Evolutionary conservation across 2,329 filamentous ascomycete genomes (phyloP).

Genomic region (Helminthosporium solani): DNA sequence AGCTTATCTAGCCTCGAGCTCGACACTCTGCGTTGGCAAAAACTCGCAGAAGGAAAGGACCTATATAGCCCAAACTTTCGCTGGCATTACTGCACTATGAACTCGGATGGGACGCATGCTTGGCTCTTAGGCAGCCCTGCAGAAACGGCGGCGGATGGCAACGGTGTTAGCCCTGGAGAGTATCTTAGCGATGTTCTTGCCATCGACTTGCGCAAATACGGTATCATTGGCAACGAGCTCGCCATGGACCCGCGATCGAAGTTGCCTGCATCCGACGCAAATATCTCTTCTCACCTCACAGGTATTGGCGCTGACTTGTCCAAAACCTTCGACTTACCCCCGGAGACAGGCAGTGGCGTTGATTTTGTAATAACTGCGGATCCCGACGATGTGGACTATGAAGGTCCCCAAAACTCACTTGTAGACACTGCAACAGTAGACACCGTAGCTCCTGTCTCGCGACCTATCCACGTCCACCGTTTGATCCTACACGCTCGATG

Average conservation of each 20-base stretch:
- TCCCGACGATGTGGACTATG: conserved; percentile 69
- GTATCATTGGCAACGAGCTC: conserved; percentile 79
- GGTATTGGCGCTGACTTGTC: conserved; percentile 84
- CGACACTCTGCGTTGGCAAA: conserved; percentile 87
- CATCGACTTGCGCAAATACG: conserved; percentile 88
- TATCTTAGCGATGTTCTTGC: conserved; percentile 93
- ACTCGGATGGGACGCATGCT: conserved; percentile 90
- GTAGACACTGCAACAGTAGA: conserved; percentile 31
- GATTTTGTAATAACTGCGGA: conserved; percentile 92
- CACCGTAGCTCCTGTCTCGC: conserved; percentile 54
- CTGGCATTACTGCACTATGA: conserved; percentile 98
- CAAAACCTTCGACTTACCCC: conserved; percentile 80
- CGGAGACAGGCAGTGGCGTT: conserved; percentile 79
- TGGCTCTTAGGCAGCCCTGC: conserved; percentile 94
- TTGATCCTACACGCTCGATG: conserved; percentile 92
- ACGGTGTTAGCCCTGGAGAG: conserved; percentile 75
- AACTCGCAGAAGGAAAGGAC: conserved; percentile 88
- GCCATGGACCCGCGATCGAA: conserved; percentile 46
- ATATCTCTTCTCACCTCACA: conserved; percentile 53
- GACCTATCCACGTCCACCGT: conserved; percentile 90
- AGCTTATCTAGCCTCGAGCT: conserved; percentile 88
- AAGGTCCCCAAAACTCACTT: conserved; percentile 52
- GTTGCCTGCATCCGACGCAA: conserved; percentile 54
- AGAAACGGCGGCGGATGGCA: conserved; percentile 65
- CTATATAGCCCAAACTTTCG: conserved; percentile 89